A percentile compares a stretch with the other conserved stretches of the same genome.
These are phyloP conservation scores for Draba incana DNA, from an alignment of 345 rosid genomes.

Conservation along the genomic window DNA sequence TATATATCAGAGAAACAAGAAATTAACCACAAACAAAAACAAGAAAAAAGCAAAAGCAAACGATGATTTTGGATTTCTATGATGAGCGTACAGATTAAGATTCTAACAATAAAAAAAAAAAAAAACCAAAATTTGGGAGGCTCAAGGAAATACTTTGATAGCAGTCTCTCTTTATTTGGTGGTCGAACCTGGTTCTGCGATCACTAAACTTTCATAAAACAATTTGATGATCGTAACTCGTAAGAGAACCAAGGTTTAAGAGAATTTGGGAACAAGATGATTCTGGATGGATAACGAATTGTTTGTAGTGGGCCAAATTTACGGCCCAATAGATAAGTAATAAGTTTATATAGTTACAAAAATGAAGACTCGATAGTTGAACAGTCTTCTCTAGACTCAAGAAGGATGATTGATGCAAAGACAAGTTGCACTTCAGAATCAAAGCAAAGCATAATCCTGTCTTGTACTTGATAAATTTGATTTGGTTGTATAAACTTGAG, in stretches of 20 bases:
- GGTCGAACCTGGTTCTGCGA: conserved; percentile 16
- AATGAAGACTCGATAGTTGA: too few relatives aligned
- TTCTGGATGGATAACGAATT: background rate
- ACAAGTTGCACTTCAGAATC: too few relatives aligned
- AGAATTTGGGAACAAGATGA: conserved; percentile 4
- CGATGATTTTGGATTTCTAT: background rate
- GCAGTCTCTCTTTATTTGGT: background rate
- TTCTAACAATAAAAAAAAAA: background rate
- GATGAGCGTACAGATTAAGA: background rate
- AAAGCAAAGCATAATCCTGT: too few relatives aligned
- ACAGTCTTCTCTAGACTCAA: too few relatives aligned
- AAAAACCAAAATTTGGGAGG: background rate
- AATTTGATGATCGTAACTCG: background rate
- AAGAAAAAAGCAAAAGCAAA: background rate
- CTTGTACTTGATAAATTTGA: too few relatives aligned
- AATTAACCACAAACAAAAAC: background rate
- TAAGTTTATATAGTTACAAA: too few relatives aligned
- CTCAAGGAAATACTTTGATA: conserved; percentile 10
- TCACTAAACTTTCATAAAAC: background rate
- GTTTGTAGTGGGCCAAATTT: conserved; percentile 13
- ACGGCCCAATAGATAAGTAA: background rate
- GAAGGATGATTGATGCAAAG: too few relatives aligned
- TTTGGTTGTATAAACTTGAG: too few relatives aligned
- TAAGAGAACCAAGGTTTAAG: background rate
- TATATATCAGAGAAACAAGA: background rate